Base-by-base conservation (phyloP, 2,329 filamentous ascomycete genomes). In the Colletotrichum godetiae region DNA sequence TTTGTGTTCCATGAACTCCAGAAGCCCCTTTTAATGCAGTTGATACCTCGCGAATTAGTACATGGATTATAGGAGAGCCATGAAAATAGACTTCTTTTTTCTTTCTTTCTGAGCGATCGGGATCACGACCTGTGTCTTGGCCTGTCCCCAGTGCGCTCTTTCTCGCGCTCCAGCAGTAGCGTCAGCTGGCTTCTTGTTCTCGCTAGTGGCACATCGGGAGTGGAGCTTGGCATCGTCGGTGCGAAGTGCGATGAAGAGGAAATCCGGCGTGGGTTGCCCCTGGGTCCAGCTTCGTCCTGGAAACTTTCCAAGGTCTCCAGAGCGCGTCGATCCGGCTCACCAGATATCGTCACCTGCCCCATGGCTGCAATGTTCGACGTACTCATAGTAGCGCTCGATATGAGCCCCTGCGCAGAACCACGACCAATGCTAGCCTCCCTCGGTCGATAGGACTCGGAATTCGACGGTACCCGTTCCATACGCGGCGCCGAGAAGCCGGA, bases 131-230 rank as follows among this genome's bases (percentile, higher is more conserved):
- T 67, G 8, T 52, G 62, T 63, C 68, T 72, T 46, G 68, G 58
- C 35, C 63, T 62, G 31, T 74, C 72, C 27, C 72, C 72, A 35
- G 72, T n/a, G 11, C 68, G 61, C 59, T 66, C 81, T 76, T 86
- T 88, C 74, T 89, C 88, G 46, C 87, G 86, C 76, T 90, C 88
- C 24, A 92, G 82, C 1, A 92, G 82, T 4, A 92, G 81, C 11
- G 87, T 88, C 33, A 92, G 82, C 78, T 92, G 89, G 76, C 89
- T 91, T 79, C 87, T 90, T n/a, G 89, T 88, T 70, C 89, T 84
- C n/a, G 84, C 88, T 61, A 91, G 81, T 4, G 87, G 88, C 8
- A 89, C 82, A 15, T 80, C 80, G 31, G 86, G 81, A 15, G 83
- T 81, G 12, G 83, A 79, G 56, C 83, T 87, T 5, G 87, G 88